Conservation (phyloP, 345 rosid genomes). For the Chamaenerion angustifolium region DNA sequence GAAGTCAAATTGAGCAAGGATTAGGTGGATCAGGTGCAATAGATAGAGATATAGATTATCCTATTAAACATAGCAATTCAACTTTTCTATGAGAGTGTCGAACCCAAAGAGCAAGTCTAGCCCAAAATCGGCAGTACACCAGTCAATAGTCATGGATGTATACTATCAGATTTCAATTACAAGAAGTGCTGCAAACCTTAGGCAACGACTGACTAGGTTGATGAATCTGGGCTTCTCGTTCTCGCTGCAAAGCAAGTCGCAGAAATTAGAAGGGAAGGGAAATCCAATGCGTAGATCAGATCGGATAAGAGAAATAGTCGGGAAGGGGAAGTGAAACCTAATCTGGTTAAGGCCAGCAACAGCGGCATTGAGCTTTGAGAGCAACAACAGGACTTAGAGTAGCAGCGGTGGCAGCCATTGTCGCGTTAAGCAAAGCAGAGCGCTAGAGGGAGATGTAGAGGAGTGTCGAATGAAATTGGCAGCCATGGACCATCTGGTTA, state of each 20-base stretch:
- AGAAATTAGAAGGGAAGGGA: background rate
- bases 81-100: too few relatives aligned
- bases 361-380: too few relatives aligned
- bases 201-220: slow-evolving; percentile 72
- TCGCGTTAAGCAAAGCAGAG: slow-evolving; percentile 13
- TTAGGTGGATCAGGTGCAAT: too few relatives aligned
- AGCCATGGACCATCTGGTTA: too few relatives aligned
- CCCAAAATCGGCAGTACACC: background rate
- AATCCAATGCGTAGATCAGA: background rate
- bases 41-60: too few relatives aligned
- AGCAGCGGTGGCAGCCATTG: too few relatives aligned
- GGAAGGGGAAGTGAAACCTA: slow-evolving; percentile 27
- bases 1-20: too few relatives aligned
- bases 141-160: background rate
- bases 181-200: slow-evolving; percentile 32
- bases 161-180: background rate
- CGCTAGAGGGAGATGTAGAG: background rate
- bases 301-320: background rate
- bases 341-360: too few relatives aligned
- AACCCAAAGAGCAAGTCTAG: background rate
- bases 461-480: too few relatives aligned
- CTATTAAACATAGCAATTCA: too few relatives aligned
- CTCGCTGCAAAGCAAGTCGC: slow-evolving; percentile 25
- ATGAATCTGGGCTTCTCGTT: slow-evolving; percentile 73
- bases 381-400: too few relatives aligned